phyloP scores from a whole-genome alignment of 768 basidiomycete genomes.

The Naematelia encephala region DNA sequence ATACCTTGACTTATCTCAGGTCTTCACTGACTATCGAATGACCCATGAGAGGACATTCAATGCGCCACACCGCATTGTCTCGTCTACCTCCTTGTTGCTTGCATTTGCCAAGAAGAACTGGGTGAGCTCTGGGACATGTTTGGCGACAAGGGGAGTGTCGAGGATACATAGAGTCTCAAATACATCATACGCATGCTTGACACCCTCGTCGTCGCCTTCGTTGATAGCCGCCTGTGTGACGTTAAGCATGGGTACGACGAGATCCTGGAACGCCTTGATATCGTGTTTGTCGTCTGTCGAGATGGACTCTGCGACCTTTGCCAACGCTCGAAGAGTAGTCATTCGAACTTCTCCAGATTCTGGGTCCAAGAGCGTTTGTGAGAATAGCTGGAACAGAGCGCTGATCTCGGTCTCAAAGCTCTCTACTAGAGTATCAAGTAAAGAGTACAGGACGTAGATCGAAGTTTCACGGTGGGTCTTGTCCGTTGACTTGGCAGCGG shows the following conservation, averaged over 20 bases:
- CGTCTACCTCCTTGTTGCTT: slow-evolving; percentile 69
- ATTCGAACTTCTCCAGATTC: slow-evolving; percentile 87
- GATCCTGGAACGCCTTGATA: slow-evolving; percentile 78
- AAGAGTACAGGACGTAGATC: slow-evolving; percentile 72
- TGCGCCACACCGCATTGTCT: slow-evolving; percentile 79
- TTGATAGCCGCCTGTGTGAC: slow-evolving; percentile 83
- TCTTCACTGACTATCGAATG: slow-evolving; percentile 74
- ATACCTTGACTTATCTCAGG: not conserved
- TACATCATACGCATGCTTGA: slow-evolving; percentile 89
- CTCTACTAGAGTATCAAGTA: slow-evolving; percentile 86
- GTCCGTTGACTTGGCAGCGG: slow-evolving; percentile 66
- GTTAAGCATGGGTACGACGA: slow-evolving; percentile 81
- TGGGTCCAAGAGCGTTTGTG: slow-evolving; percentile 67
- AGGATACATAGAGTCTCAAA: slow-evolving; percentile 93
- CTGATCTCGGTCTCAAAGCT: slow-evolving; percentile 61
- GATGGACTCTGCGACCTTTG: slow-evolving; percentile 88
- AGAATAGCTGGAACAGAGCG: slow-evolving; percentile 73
- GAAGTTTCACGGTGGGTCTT: slow-evolving; percentile 85
- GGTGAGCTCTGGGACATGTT: slow-evolving; percentile 80
- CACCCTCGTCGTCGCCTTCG: slow-evolving; percentile 70
- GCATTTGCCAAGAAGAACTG: slow-evolving; percentile 83
- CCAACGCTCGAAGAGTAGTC: slow-evolving; percentile 84
- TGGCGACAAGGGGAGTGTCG: slow-evolving; percentile 88
- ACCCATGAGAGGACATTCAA: slow-evolving; percentile 96
- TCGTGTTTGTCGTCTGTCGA: slow-evolving; percentile 80